Conservation (phyloP, 2,329 filamentous ascomycete species). For the Hymenoscyphus fructigenus region DNA sequence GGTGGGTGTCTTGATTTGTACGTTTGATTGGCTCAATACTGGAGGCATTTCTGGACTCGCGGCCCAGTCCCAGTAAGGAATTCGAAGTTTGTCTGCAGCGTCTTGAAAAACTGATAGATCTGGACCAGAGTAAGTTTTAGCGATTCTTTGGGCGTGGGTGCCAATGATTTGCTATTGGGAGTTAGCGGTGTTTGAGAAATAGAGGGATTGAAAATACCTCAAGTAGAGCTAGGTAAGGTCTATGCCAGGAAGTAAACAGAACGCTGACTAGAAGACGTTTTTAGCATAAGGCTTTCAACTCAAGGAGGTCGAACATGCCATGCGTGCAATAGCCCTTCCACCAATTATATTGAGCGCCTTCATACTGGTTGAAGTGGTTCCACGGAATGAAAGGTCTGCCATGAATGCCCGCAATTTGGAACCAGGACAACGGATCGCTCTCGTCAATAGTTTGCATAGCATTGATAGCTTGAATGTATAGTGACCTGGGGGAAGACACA, state of each 20-base stretch:
- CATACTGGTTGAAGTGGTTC: conserved; percentile 23
- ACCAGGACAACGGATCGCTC: conserved; percentile 20
- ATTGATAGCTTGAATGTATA: conserved; percentile 25
- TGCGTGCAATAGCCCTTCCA: conserved; percentile 35
- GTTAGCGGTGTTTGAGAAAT: conserved; percentile 8
- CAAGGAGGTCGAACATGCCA: conserved; percentile 16
- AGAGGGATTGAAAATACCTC: conserved; percentile 44
- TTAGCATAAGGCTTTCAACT: too few relatives aligned
- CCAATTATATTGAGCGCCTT: not conserved
- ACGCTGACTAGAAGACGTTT: conserved; percentile 2
- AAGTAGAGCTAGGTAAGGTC: conserved; percentile 52
- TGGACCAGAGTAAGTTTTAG: conserved; percentile 31
- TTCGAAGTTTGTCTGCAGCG: conserved; percentile 41
- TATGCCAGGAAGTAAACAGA: conserved; percentile 49
- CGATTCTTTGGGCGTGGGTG: conserved; percentile 45
- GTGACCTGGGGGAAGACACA: conserved; percentile 12
- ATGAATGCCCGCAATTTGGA: conserved; percentile 26
- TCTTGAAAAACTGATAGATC: conserved; percentile 40
- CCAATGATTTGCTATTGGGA: conserved; percentile 50
- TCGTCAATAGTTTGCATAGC: conserved; percentile 18
- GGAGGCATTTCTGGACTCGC: conserved; percentile 43
- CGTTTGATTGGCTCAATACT: conserved; percentile 29
- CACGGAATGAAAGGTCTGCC: conserved; percentile 30
- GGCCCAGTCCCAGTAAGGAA: conserved; percentile 50
- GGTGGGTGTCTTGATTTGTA: conserved; percentile 33